Percentiles rank a stretch among this genome's conserved stretches.
phyloP scores from a whole-genome alignment of 2,329 filamentous ascomycete genomes.

The Aspergillus amoenus region DNA sequence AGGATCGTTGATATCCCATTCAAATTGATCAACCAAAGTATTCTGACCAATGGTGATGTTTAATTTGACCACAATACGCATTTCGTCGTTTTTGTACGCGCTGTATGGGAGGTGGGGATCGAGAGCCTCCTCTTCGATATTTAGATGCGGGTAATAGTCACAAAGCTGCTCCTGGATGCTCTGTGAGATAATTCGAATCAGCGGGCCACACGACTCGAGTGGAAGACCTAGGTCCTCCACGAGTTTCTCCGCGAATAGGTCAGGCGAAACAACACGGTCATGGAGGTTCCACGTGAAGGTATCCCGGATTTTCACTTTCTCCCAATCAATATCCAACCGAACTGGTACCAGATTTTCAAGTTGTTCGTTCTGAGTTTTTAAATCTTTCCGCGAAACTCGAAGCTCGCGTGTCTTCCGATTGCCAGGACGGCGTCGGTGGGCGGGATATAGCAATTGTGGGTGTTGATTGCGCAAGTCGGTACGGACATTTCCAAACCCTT shows the following conservation, averaged over 20 bases:
- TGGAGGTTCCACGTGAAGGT: conserved; percentile 99
- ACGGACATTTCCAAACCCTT: conserved; percentile 81
- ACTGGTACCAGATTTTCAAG: conserved; percentile 89
- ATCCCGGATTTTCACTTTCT: conserved; percentile 92
- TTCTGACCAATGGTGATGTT: conserved; percentile 97
- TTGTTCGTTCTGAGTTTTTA: conserved; percentile 82
- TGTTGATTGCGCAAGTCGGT: conserved; percentile 69
- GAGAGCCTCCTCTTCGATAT: conserved; percentile 82
- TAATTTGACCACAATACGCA: conserved; percentile 92
- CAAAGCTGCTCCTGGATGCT: conserved; percentile 83
- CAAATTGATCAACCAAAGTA: conserved; percentile 93
- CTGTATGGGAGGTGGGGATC: conserved; percentile 87
- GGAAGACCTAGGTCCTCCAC: conserved; percentile 83
- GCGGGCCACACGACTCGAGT: conserved; percentile 57
- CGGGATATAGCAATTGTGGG: conserved; percentile 75
- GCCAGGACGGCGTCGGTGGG: conserved; percentile 72
- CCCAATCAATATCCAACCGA: conserved; percentile 88
- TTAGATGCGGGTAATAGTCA: conserved; percentile 91
- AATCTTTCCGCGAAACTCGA: conserved; percentile 74
- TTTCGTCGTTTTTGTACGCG: conserved; percentile 98
- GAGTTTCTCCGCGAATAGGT: conserved; percentile 83
- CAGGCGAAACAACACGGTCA: conserved; percentile 76
- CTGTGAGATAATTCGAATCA: conserved; percentile 64
- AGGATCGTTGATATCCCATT: conserved; percentile 98
- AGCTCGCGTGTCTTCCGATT: conserved; percentile 72